Base-by-base conservation (phyloP, 345 rosid species). In the Pistacia atlantica region DNA sequence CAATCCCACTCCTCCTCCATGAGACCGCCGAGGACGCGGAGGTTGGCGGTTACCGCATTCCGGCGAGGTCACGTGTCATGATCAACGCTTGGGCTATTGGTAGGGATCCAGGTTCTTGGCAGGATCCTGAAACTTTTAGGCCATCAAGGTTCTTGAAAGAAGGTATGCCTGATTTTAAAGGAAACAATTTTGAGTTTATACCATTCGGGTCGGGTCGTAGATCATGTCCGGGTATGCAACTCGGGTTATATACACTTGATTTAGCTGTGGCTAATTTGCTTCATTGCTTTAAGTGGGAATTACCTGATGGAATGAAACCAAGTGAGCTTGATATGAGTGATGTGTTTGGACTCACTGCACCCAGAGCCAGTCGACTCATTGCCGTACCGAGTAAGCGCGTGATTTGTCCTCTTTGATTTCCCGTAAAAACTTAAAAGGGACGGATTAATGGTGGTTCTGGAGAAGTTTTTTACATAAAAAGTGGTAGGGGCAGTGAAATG, bases 161-260 rank as follows among this genome's bases (percentile, higher is more conserved):
- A 28, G 89, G 87, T 0, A 79, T 88, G 49, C 91, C 98, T 0
- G 98, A 95, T 79, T 93, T 87, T 74, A 93, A 86, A 76, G 98
- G 98, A 8, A 87, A 59, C 69, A 84, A 91, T 74, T 95, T 93
- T 48, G 96, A 93, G 88, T 93, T 93, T 67, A 84, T 93, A 18
- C 98, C 99, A 0, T 95, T 95, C 67, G 99, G 97, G 76, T 88
- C 98, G 20, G 98, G 99, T 68, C 81, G 98, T 71, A 86, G 96
- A 81, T 93, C 97, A 0, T 93, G 99, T 69, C 98, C 98, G 1
- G 98, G 99, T 0, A 95, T 95, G 98, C 93, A 90, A 46, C 96
- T 95, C 2, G 99, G 99, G 70, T 80, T 95, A 14, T 95, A 95
- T 5, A 89, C 90, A 0, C 86, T 93, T 57, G 95, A 95, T 9